Base-by-base conservation (phyloP, 169 alveolate species). In the Plasmodium gonderi region DNA sequence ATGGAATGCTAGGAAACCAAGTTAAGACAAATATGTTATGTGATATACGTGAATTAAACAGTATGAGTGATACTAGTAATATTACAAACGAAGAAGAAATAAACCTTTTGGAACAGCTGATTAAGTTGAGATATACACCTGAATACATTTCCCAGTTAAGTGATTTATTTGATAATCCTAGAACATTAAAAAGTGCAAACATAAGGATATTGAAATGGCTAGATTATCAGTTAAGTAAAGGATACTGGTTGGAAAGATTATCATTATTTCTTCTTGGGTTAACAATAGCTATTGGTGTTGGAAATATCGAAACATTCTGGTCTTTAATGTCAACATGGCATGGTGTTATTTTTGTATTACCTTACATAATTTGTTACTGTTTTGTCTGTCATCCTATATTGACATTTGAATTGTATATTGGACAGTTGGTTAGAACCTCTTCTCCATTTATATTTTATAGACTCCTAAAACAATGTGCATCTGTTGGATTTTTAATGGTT, bases 251-350 rank as follows among this genome's bases (percentile, higher is more conserved):
- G 11, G 95, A 95, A 51, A 82, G 93, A 45, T 79, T 94, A 4
- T 94, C 97, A 26, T 82, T 95, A 51, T 95, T 95, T 79, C 68
- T 95, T 14, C 87, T 95, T 26, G 95, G 97, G 17, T 69, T 94
- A 40, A 94, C 96, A 4, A 94, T 95, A 78, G 96, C 97, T 12
- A 81, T 95, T 54, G 92, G 96, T n/a, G 96, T 95, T n/a, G 97
- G 97, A 9, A 93, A 93, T 68, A 92, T 95, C 14, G 97, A 95
- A 91, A 95, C 97, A 0, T 45, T 95, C 33, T 95, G 94, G 92
- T 90, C 87, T 54, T 80, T 95, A 42, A 94, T 92, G 87, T 65
- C 95, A 9, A 90, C 96, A 7, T 95, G 97, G 97, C 82, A 77
- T 33, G 96, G 96, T 23, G 91, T 95, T 82, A 90, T 92, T 17